These are phyloP conservation scores for Biscogniauxia mediterranea DNA, from an alignment of 2,329 filamentous ascomycete species.

Conservation along the genomic window DNA sequence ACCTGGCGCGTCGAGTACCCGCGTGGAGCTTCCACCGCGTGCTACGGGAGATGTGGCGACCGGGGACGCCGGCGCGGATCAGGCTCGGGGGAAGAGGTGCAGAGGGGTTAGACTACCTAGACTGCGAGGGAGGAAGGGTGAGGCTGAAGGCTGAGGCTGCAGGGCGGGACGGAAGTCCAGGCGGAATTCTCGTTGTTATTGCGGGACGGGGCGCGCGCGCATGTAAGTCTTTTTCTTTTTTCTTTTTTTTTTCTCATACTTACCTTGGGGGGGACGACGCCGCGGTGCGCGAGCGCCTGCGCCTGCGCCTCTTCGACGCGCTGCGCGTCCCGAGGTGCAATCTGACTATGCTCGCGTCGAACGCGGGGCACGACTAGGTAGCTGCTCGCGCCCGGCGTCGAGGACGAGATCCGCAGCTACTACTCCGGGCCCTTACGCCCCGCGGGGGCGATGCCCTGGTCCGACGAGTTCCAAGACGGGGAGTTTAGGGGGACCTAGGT, in stretches of 20 bases:
- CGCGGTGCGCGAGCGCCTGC: conserved; percentile 15
- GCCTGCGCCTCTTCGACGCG: conserved; percentile 17
- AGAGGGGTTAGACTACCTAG: no score
- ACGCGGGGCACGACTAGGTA: conserved; percentile 15
- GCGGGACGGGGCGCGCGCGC: conserved; percentile 45
- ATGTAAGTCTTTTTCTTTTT: conserved; percentile 18
- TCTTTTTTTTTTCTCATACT: no score
- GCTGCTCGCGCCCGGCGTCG: conserved; percentile 6
- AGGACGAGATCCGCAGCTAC: conserved; percentile 17
- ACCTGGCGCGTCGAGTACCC: conserved; percentile 14
- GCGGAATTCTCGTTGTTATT: conserved; percentile 41
- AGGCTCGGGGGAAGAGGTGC: conserved; percentile 11
- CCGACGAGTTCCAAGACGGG: conserved; percentile 10
- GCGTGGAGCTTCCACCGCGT: conserved; percentile 39
- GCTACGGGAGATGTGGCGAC: conserved; percentile 36
- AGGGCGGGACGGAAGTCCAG: conserved; percentile 26
- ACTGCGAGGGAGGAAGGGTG: conserved; percentile 68
- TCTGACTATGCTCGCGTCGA: conserved; percentile 18
- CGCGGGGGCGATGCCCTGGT: conserved; percentile 13
- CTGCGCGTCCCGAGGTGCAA: conserved; percentile 20
- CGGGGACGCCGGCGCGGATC: conserved; percentile 17
- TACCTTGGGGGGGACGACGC: conserved; percentile 8
- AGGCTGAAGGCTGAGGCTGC: conserved; percentile 34
- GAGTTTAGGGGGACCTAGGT: no score
- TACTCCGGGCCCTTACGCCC: conserved; percentile 14